Evolutionary conservation across 2,329 filamentous ascomycete species (phyloP).

Genomic region (Penicillium sp.): DNA sequence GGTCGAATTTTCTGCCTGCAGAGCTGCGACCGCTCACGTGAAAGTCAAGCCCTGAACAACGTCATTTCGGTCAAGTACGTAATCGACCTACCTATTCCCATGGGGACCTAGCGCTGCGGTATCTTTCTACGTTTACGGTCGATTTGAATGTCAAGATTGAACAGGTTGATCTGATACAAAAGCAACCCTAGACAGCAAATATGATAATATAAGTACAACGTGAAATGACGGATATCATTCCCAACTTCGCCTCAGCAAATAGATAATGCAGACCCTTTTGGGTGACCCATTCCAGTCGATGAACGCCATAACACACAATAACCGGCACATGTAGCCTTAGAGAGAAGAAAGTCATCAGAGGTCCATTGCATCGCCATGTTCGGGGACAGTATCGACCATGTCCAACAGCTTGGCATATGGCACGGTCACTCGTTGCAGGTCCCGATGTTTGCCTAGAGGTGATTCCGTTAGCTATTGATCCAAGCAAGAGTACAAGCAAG

Average conservation of each 20-base stretch:
- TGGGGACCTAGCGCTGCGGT: no score
- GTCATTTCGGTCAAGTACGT: conserved; percentile 5
- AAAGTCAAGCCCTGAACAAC: conserved; percentile 20
- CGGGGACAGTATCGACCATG: conserved; percentile 39
- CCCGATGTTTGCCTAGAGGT: conserved; percentile 79
- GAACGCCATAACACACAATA: conserved; percentile 19
- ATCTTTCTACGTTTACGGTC: no score
- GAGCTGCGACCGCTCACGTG: conserved; percentile 29
- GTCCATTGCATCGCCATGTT: conserved; percentile 38
- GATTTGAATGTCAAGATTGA: not conserved
- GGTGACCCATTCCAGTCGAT: conserved; percentile 12
- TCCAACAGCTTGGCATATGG: conserved; percentile 85
- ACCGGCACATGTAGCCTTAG: conserved; percentile 7
- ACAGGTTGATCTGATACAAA: not conserved
- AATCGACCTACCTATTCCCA: no score
- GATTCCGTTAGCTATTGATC: conserved; percentile 3
- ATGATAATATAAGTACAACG: conserved; percentile 18
- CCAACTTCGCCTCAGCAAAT: conserved; percentile 6
- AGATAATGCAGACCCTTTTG: conserved; percentile 13
- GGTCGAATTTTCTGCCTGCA: conserved; percentile 26
- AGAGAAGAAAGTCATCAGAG: conserved; percentile 21
- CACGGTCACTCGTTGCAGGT: conserved; percentile 89
- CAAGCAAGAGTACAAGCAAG: not conserved
- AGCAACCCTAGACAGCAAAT: conserved; percentile 1
- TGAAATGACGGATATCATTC: conserved; percentile 5